A percentile compares a stretch with the other conserved stretches of the same genome.
Evolutionary conservation across 805 yeast genomes (phyloP).

Genomic region (Komagataella mondaviorum): DNA sequence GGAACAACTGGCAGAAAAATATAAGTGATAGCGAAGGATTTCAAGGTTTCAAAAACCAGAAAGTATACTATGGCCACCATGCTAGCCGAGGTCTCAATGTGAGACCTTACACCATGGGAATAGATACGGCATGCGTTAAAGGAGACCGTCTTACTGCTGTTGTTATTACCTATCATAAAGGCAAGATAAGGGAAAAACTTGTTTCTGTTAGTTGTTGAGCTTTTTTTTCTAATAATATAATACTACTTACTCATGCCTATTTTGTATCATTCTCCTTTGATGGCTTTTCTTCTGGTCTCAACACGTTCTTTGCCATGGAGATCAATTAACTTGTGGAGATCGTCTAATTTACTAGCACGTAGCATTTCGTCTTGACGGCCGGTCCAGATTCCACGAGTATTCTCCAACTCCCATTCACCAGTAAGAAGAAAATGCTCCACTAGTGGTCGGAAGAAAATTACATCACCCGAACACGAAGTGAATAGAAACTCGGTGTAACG

Average conservation of each 20-base stretch:
- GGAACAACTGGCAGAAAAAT: slow-evolving; percentile 13
- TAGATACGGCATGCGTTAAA: slow-evolving; percentile 67
- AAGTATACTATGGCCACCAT: slow-evolving; percentile 79
- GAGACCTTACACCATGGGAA: slow-evolving; percentile 57
- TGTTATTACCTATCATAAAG: not conserved
- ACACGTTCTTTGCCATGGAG: not conserved
- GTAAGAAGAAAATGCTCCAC: not conserved
- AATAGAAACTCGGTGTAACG: not conserved
- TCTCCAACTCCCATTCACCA: not conserved
- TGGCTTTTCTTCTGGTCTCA: not conserved
- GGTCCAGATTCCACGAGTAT: not conserved
- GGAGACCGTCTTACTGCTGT: slow-evolving; percentile 11
- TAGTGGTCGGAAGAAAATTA: not conserved
- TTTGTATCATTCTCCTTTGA: not conserved
- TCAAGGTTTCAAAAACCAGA: not conserved
- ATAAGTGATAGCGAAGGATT: not conserved
- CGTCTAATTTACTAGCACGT: not conserved
- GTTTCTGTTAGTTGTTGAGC: not conserved
- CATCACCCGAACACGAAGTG: not conserved
- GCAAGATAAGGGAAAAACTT: not conserved
- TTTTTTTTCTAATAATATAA: too few species aligned
- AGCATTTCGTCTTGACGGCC: not conserved
- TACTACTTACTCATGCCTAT: not conserved
- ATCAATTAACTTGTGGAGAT: not conserved
- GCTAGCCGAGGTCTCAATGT: slow-evolving; percentile 64